Base-by-base conservation (phyloP, 495 filamentous ascomycete genomes). In the Penicillium canariense region DNA sequence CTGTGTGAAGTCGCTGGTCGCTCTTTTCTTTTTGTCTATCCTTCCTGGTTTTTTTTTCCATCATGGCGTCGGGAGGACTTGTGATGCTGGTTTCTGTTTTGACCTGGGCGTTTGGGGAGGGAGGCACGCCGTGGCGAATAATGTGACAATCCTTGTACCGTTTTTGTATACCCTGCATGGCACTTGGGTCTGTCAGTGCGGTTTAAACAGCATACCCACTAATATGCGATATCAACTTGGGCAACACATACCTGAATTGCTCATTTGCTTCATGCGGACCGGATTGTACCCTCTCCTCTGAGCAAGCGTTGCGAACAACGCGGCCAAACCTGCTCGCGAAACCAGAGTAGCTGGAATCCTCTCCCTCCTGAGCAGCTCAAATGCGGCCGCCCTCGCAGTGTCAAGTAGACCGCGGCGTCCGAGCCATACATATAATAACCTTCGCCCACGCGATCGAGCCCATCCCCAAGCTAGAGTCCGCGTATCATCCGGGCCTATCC, bases 151-250 rank as follows among this genome's bases (percentile, higher is more conserved):
- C 22, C 5, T 48, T 14, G 20, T 48, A n/a, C 28, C 11, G 17
- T 31, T 48, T 7, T 48, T 23, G 30, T 34, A 34, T 15, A 48
- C 46, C 14, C 46, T 48, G 18, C 30, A 26, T 48, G 18, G 46
- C 14, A 30, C 17, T 18, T 42, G 38, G 15, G 20, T 18, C 30
- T 23, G 26, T 30, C 46, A 48, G 46, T 34, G 30, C 46, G 46
- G 46, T 18, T 25, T 25, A 25, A 23, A 48, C 46, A 35, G n/a
- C 30, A 25, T n/a, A n/a, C n/a, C n/a, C n/a, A n/a, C n/a, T n/a
- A n/a, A n/a, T n/a, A n/a, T n/a, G n/a, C n/a, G n/a, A n/a, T n/a
- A n/a, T n/a, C 32, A 34, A 34, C 22, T 10, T 20, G 3, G n/a
- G 17, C 32, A 35, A 20, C 15, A 47, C 26, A 9, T 11, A 18